These are phyloP conservation scores for Brettanomyces custersianus DNA, from an alignment of 805 yeast species.

Conservation along the genomic window DNA sequence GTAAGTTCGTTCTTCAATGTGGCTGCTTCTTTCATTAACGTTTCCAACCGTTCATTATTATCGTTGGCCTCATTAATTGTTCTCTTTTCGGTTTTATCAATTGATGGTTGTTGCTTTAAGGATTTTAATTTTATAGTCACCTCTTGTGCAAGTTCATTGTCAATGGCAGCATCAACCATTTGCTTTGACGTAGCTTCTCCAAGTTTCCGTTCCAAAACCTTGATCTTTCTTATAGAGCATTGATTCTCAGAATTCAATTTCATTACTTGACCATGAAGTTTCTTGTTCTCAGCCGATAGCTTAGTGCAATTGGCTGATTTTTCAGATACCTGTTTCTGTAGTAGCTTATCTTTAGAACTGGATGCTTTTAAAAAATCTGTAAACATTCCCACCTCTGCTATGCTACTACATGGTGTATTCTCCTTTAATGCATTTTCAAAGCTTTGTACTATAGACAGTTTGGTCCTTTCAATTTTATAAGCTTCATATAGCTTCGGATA, in stretches of 20 bases:
- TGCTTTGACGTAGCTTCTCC: too few relatives aligned
- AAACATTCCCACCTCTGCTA: constrained; percentile 63
- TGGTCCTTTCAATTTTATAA: constrained; percentile 70
- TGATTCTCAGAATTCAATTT: constrained; percentile 4
- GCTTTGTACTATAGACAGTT: constrained; percentile 43
- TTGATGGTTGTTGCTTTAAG: too few relatives aligned
- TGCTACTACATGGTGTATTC: constrained; percentile 68
- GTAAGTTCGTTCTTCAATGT: not conserved
- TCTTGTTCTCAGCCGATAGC: constrained; percentile 9
- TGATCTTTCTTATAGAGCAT: too few relatives aligned
- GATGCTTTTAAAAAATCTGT: constrained; percentile 62
- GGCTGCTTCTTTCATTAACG: too few relatives aligned
- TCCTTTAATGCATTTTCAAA: constrained; percentile 72
- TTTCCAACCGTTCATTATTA: too few relatives aligned
- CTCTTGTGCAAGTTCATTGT: not conserved
- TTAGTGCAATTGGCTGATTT: constrained; percentile 20
- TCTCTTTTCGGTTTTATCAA: too few relatives aligned
- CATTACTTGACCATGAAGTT: constrained; percentile 7
- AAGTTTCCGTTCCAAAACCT: too few relatives aligned
- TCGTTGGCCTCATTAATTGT: too few relatives aligned
- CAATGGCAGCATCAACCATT: not conserved
- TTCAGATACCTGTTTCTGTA: constrained; percentile 57
- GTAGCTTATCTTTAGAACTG: constrained; percentile 48
- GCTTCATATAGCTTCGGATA: constrained; percentile 83
- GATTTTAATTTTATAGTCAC: too few relatives aligned